Base-by-base conservation (phyloP, 768 basidiomycete genomes). In the Agrocybe praecox region DNA sequence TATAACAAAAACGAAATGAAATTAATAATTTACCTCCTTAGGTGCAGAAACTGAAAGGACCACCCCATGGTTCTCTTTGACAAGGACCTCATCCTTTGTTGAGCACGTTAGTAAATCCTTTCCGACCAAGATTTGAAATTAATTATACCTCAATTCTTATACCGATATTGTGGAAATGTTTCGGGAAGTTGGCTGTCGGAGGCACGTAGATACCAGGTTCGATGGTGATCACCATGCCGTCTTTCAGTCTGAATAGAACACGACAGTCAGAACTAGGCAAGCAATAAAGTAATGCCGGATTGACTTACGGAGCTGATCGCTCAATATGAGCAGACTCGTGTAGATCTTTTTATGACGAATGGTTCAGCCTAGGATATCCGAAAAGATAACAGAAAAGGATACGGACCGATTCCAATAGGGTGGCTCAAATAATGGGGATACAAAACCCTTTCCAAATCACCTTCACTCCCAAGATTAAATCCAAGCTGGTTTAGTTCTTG, bases 401-500 rank as follows among this genome's bases (percentile, higher is more conserved):
- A 72, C 84, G 49, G 47, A 89, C 91, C 90, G 49, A 97, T 87
- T 6, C 97, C 97, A 34, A 98, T 88, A 7, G 92, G 90, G 74
- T 99, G 97, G 23, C 91, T 86, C 46, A 99, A 71, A 60, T 87
- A 94, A 76, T 99, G 97, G 1, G 97, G 97, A 67, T 98, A 99
- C 63, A 99, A 70, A 26, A 88, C 73, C 60, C 91, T 83, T 45
- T 96, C 79, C 53, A 91, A 77, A 22, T 87, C 86, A 1, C 76
- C 75, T 11, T 78, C 76, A 0, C 74, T 74, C 11, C 65, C 62
- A 33, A 92, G 72, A 43, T 80, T 76, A 65, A 94, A 88, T 1
- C 92, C 91, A 42, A 94, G 80, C 64, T 92, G 89, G 56, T 81
- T 83, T 46, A 98, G 77, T 70, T 96, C 96, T 50, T 72, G 67